Evolutionary conservation across 331 rosid species (phyloP).

Genomic region (Rosa hybrid): DNA sequence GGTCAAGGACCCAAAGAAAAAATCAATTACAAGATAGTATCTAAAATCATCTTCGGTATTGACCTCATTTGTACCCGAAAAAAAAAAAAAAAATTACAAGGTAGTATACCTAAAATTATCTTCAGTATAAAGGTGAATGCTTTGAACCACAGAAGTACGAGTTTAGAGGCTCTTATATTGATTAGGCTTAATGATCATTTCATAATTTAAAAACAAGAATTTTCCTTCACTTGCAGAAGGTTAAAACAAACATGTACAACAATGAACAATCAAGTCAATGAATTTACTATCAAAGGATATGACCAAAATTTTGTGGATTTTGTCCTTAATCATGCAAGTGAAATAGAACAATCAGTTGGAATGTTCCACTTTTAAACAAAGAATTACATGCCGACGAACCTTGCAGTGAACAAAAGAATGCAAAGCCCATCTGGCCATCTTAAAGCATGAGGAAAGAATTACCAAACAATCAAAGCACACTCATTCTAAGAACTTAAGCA

Average conservation of each 20-base stretch:
- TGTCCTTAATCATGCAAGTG: neutral
- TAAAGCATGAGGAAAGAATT: neutral
- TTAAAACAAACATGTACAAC: neutral
- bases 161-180: neutral
- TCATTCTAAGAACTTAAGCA: neutral
- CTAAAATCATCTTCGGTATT: too few relatives aligned
- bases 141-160: neutral
- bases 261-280: neutral
- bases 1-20: too few relatives aligned
- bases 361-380: neutral
- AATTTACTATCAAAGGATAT: neutral
- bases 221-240: neutral
- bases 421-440: neutral
- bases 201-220: neutral
- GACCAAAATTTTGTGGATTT: neutral
- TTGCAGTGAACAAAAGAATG: neutral
- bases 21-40: too few relatives aligned
- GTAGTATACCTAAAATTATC: too few relatives aligned
- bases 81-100: too few relatives aligned
- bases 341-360: neutral
- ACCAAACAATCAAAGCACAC: constrained; percentile 2
- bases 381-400: neutral
- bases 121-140: neutral
- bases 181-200: too few relatives aligned
- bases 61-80: neutral